Base-by-base conservation (phyloP, 1,139 yeast species). In the Yamadazyma sp. region DNA sequence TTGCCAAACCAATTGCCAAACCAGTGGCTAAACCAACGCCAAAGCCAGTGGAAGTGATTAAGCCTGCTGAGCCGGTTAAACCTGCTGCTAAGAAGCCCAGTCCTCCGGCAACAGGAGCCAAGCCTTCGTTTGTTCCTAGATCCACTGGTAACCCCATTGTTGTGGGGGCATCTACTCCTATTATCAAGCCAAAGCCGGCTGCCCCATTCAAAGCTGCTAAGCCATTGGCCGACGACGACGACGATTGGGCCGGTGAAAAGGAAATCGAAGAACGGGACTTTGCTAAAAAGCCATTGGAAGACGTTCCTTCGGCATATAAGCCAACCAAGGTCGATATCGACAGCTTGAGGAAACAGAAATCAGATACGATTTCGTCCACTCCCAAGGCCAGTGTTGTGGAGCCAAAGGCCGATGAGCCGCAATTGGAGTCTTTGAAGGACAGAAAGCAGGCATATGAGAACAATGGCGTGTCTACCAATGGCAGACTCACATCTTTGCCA, bases 201-300 rank as follows among this genome's bases (percentile, higher is more conserved):
- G 57, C 62, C 31, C 64, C 70, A 2, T 56, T 70, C 7, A 70
- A 70, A n/a, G 63, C 64, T 40, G 67, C 70, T 29, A 46, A 61
- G 57, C 11, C 34, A 33, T 31, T 71, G 28, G 45, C 61, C 58
- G 22, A 34, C 36, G 38, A 46, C 16, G 82, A 77, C 44, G 85
- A 80, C 48, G 87, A 75, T 35, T 85, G 92, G 90, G 75, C 70
- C 29, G 76, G 68, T 33, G 78, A 73, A 51, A 69, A 72, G 41
- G 94, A 82, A 55, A 70, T 82, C 35, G 75, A 81, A 56, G 90
- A 80, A 50, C 76, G 92, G 54, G 92, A 85, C 53, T 80, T 85
- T 48, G 56, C 68, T 7, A 61, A 78, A 49, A 68, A 77, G 37
- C 92, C 92, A 23, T 65, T 85, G 51, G 80, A 73, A 68, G 54